Evolutionary conservation across 2,329 filamentous ascomycete genomes (phyloP).

Genomic region (Xylaria sp.): DNA sequence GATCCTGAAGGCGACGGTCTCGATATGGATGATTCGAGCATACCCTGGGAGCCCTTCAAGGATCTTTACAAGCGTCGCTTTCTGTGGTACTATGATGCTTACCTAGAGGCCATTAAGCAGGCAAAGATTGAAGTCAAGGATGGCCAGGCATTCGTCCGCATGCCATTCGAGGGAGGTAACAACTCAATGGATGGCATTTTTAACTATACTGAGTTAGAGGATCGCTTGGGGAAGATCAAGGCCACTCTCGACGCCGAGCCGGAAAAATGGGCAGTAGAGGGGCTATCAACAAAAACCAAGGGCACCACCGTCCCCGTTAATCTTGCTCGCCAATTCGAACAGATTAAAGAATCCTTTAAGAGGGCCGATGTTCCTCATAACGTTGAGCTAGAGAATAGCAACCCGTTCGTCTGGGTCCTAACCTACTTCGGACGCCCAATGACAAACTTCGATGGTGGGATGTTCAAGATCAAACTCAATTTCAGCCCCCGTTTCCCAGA

Average conservation of each 20-base stretch:
- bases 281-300: constrained; percentile 68
- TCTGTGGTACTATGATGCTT: constrained; percentile 95
- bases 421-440: constrained; percentile 93
- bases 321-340: constrained; percentile 84
- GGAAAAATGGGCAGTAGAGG: constrained; percentile 75
- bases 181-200: constrained; percentile 92
- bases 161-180: constrained; percentile 83
- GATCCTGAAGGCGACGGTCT: constrained; percentile 48
- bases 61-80: constrained; percentile 93
- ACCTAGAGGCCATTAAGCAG: constrained; percentile 75
- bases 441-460: constrained; percentile 91
- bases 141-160: constrained; percentile 74
- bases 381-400: constrained; percentile 79
- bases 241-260: constrained; percentile 78
- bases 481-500: constrained; percentile 89
- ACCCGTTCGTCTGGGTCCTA: constrained; percentile 89
- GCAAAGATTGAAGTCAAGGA: constrained; percentile 73
- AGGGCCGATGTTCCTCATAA: constrained; percentile 77
- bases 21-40: constrained; percentile 59
- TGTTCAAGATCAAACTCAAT: constrained; percentile 82
- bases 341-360: constrained; percentile 81
- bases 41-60: constrained; percentile 85
- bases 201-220: constrained; percentile 79
- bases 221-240: constrained; percentile 75
- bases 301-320: constrained; percentile 84